Percentiles rank a stretch among this genome's conserved stretches.
Evolutionary conservation across 2,329 filamentous ascomycete genomes (phyloP).

Genomic region (Alternaria arbusti): DNA sequence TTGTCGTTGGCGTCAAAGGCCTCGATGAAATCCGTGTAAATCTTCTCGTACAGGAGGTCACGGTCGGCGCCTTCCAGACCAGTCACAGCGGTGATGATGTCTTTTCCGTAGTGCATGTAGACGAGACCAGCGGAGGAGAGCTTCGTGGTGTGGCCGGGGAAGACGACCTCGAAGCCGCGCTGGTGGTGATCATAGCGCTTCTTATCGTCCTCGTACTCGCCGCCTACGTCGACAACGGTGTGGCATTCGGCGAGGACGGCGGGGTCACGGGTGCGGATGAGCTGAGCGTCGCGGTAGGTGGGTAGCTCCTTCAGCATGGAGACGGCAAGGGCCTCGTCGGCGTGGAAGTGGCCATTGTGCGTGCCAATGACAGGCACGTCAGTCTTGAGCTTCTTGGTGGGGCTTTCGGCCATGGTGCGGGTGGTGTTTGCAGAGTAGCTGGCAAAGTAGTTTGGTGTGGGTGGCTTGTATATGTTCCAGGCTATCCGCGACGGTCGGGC

Average conservation of each 20-base stretch:
- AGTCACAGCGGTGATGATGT: slow-evolving; percentile 75
- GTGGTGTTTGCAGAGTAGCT: background rate
- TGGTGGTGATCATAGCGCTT: slow-evolving; percentile 98
- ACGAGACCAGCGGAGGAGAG: slow-evolving; percentile 93
- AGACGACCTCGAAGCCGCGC: slow-evolving; percentile 83
- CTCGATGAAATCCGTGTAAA: slow-evolving; percentile 94
- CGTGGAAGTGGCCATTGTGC: slow-evolving; percentile 98
- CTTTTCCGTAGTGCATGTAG: slow-evolving; percentile 91
- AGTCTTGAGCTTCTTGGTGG: slow-evolving; percentile 84
- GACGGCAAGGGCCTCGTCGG: slow-evolving; percentile 95
- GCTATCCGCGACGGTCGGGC: background rate
- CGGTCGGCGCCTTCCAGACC: slow-evolving; percentile 70
- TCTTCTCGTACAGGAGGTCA: slow-evolving; percentile 78
- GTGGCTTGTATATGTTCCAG: background rate
- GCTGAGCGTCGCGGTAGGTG: slow-evolving; percentile 72
- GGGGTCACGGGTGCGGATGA: slow-evolving; percentile 88
- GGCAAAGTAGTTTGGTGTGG: background rate
- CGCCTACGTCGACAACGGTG: slow-evolving; percentile 97
- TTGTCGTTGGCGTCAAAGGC: slow-evolving; percentile 98
- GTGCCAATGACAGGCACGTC: slow-evolving; percentile 77
- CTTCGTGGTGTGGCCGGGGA: slow-evolving; percentile 84
- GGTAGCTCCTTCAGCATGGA: slow-evolving; percentile 93
- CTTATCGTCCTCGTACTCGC: slow-evolving; percentile 78
- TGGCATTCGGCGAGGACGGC: slow-evolving; percentile 80
- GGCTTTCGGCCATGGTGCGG: slow-evolving; percentile 44